Evolutionary conservation across 164 flowering plant species (phyloP), one percentile per base, ranked within the genome.

Genomic region (Santalum album): DNA sequence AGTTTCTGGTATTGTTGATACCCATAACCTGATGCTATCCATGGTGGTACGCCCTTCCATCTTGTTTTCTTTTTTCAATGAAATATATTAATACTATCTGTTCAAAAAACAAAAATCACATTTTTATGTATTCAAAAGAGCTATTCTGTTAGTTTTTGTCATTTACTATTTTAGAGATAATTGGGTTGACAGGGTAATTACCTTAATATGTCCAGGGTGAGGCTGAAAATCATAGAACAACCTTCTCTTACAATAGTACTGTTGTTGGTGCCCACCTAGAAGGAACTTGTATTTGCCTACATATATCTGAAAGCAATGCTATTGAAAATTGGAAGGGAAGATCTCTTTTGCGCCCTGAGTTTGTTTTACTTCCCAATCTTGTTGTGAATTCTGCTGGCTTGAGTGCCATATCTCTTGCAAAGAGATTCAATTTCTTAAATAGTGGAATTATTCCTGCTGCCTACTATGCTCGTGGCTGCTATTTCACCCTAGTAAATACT

Each of bases 381-480:
- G 82, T 84, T 1, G 82, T 91, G 55, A 88, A 88, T 62, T 75
- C 86, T 20, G 78, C 92, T 25, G 96, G 98, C 54, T 61, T 91
- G 62, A 67, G 86, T 70, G 88, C 98, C 6, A 59, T 70, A 18
- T 61, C 74, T 35, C 74, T 88, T 64, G 89, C 95, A 26, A 84
- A 62, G 72, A 77, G 89, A 71, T 71, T 88, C 36, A n/a, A 32
- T 25, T 86, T 83, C 60, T 26, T 81, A 1, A 20, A 59, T 35
- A 36, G 20, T 57, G 56, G 54, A 47, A 36, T 56, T 53, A 63
- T 77, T 67, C 90, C 87, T 25, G 44, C 61, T 17, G 40, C 84
- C n/a, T 69, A 78, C 63, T 87, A 68, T 71, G 96, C 98, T 51
- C 86, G 90, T 38, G 98, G 98, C 39, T 86, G 86, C 74, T 91